Evolutionary conservation across 2,329 filamentous ascomycete species (phyloP).

Genomic region (Hypomyces rosellus): DNA sequence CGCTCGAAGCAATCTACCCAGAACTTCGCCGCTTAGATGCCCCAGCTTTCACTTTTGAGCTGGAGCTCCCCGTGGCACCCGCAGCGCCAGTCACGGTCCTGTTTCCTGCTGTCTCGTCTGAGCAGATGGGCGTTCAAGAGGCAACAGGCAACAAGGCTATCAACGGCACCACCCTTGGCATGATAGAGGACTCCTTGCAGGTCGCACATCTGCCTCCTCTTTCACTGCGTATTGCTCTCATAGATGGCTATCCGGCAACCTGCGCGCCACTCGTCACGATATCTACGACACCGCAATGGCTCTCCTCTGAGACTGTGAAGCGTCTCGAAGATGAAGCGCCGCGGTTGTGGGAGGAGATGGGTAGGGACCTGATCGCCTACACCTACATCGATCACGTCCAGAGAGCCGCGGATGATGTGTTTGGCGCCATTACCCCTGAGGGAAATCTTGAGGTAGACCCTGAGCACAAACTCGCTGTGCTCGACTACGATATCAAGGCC

Average conservation of each 20-base stretch:
- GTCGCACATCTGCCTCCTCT: constrained; percentile 54
- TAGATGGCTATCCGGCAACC: constrained; percentile 50
- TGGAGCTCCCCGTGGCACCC: constrained; percentile 54
- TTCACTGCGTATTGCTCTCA: constrained; percentile 46
- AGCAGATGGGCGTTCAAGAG: background rate
- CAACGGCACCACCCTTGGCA: constrained; percentile 4
- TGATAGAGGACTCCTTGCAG: constrained; percentile 38
- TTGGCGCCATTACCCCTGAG: constrained; percentile 46
- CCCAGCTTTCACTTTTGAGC: constrained; percentile 39
- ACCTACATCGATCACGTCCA: constrained; percentile 59
- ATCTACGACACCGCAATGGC: constrained; percentile 51
- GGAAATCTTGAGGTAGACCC: constrained; percentile 47
- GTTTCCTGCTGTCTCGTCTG: constrained; percentile 41
- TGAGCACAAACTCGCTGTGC: constrained; percentile 60
- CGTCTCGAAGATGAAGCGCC: constrained; percentile 45
- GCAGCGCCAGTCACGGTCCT: constrained; percentile 48
- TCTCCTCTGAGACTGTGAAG: constrained; percentile 41
- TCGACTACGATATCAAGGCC: constrained; percentile 72
- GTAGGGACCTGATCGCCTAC: constrained; percentile 53
- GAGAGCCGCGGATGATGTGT: constrained; percentile 52
- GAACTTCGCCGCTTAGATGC: constrained; percentile 47
- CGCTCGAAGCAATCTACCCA: constrained; percentile 60
- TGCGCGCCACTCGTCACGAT: constrained; percentile 45
- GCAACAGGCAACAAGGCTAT: background rate
- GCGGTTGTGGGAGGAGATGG: constrained; percentile 56